A percentile compares a stretch with the other conserved stretches of the same genome.
Evolutionary conservation across 768 basidiomycete genomes (phyloP).

Genomic region (Cyclocybe aegerita): DNA sequence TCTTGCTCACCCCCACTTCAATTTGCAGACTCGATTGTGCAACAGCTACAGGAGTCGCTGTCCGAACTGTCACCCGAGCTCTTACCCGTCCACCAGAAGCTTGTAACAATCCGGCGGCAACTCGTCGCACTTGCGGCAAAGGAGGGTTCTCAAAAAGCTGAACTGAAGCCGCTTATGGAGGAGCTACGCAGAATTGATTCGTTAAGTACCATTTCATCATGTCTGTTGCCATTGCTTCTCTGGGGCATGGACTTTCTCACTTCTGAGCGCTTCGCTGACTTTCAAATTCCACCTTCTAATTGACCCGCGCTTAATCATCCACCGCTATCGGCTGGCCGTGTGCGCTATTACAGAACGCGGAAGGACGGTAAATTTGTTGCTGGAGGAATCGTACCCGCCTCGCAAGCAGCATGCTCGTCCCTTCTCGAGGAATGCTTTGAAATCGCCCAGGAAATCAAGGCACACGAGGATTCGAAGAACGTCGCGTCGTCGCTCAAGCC

Average conservation of each 20-base stretch:
- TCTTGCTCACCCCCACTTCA: background rate
- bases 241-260: slow-evolving; percentile 15
- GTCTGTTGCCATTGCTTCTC: slow-evolving; percentile 28
- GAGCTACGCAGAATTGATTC: slow-evolving; percentile 95
- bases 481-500: slow-evolving; percentile 85
- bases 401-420: slow-evolving; percentile 89
- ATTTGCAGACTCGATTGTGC: slow-evolving; percentile 69
- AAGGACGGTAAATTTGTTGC: slow-evolving; percentile 96
- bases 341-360: slow-evolving; percentile 58
- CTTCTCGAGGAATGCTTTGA: slow-evolving; percentile 97
- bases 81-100: slow-evolving; percentile 83
- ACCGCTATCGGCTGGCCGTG: slow-evolving; percentile 1
- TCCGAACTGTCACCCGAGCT: slow-evolving; percentile 89
- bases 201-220: slow-evolving; percentile 60
- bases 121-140: slow-evolving; percentile 87
- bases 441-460: slow-evolving; percentile 92
- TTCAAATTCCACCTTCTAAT: slow-evolving; percentile 11
- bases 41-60: slow-evolving; percentile 78
- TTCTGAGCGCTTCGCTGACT: background rate
- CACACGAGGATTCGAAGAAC: slow-evolving; percentile 86
- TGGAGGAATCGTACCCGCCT: slow-evolving; percentile 85
- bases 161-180: slow-evolving; percentile 87
- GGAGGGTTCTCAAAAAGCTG: slow-evolving; percentile 79
- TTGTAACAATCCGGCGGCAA: slow-evolving; percentile 86
- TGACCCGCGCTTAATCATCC: slow-evolving; percentile 9